Base-by-base conservation (phyloP, 257 asterid species). In the Verbena officinalis region DNA sequence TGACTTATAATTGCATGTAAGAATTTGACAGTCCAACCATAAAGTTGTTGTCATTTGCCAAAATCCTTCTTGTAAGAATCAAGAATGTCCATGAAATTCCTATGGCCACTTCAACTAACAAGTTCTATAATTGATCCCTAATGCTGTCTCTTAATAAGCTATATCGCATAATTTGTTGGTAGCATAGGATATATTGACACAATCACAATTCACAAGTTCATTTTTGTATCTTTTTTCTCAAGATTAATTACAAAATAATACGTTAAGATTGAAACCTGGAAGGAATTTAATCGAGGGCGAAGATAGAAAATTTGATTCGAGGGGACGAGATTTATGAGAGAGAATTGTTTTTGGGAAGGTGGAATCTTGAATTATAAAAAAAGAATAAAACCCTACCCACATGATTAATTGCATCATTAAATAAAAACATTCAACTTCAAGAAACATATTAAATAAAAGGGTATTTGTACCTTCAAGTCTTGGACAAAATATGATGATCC, bases 21-120 rank as follows among this genome's bases (percentile, higher is more conserved):
- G 70, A 81, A 64, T 58, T 78, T 78, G 95, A 88, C 86, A 62
- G 19, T 43, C 39, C 81, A 88, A 75, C 91, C 67, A 80, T 10
- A 80, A 62, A 78, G 95, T 82, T 65, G 91, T 82, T 88, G 91
- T 72, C 71, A 39, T 46, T 59, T 45, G 16, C 40, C 53, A 69
- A 66, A n/a, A 57, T 19, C 56, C 59, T 54, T 36, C 56, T 56
- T 59, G 65, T 62, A 68, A 67, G 63, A 68, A 57, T 51, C 22
- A 45, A n/a, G 21, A 42, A 14, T 44, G 20, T 16, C 5, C 49
- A 2, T 49, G 20, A 34, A 4, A n/a, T 23, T 14, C 48, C 17
- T 46, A 34, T 44, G n/a, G n/a, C 39, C 31, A 7, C 33, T 27
- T 27, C 33, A 4, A 43, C 21, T 1, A 13, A n/a, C 50, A 43